phyloP scores from a whole-genome alignment of 2,329 filamentous ascomycete genomes.

The Calonectria hongkongensis region DNA sequence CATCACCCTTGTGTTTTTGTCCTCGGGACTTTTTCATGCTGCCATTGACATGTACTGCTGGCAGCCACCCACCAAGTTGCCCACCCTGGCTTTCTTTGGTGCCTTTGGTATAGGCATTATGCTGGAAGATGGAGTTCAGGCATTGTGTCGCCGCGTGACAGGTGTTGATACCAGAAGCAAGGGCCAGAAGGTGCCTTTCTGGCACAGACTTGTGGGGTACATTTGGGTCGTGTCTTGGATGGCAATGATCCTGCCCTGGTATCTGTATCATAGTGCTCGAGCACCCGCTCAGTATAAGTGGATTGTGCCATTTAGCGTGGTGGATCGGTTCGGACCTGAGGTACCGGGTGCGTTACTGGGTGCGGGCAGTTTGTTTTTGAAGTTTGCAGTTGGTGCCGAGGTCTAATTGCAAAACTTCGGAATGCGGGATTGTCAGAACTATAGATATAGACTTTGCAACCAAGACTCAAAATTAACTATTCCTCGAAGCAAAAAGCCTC shows the following conservation, averaged over 20 bases:
- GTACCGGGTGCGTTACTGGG: neutral
- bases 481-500: too few relatives aligned
- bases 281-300: neutral
- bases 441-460: too few relatives aligned
- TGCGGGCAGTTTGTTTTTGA: neutral
- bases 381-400: neutral
- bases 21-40: constrained; percentile 1
- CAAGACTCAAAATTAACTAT: too few relatives aligned
- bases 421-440: too few relatives aligned
- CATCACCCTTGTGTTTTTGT: neutral
- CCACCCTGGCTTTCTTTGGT: constrained; percentile 2
- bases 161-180: neutral
- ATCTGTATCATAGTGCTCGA: neutral
- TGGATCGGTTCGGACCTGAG: neutral
- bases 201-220: constrained; percentile 11
- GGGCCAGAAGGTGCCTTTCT: neutral
- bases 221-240: neutral
- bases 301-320: neutral
- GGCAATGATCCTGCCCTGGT: neutral
- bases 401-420: neutral
- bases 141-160: neutral
- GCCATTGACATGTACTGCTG: neutral
- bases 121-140: constrained; percentile 6
- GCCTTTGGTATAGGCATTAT: neutral
- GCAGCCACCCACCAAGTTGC: neutral